Evolutionary conservation across 2,329 filamentous ascomycete genomes (phyloP).

Genomic region (Venturia aucupariae): DNA sequence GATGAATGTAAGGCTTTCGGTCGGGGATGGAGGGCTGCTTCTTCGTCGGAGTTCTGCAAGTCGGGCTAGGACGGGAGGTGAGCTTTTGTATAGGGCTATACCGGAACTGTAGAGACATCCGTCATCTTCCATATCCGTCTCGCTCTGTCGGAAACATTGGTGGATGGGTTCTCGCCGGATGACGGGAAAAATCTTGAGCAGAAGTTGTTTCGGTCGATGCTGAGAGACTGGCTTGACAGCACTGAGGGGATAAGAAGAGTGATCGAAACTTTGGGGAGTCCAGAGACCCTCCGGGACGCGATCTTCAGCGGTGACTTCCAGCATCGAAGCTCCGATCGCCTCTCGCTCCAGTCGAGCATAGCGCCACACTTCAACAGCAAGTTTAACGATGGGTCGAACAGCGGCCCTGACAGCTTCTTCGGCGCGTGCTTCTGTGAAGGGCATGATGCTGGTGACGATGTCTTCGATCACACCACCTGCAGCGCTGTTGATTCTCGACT

Average conservation of each 20-base stretch:
- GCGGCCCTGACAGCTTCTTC: constrained; percentile 42
- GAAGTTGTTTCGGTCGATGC: constrained; percentile 21
- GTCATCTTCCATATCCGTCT: constrained; percentile 35
- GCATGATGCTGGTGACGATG: constrained; percentile 45
- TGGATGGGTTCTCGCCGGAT: constrained; percentile 44
- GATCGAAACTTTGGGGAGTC: constrained; percentile 27
- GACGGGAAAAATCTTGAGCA: constrained; percentile 44
- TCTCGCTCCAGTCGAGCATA: constrained; percentile 49
- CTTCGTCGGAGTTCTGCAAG: neutral
- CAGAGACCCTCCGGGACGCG: constrained; percentile 27
- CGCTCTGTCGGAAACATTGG: constrained; percentile 31
- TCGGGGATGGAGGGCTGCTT: neutral
- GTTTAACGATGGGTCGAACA: constrained; percentile 47
- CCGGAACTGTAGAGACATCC: constrained; percentile 43
- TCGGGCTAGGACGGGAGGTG: neutral
- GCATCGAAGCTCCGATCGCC: constrained; percentile 44
- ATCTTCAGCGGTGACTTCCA: constrained; percentile 27
- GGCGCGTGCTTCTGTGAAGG: constrained; percentile 29
- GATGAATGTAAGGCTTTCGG: neutral
- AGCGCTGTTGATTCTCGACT: constrained; percentile 46
- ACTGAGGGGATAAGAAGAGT: constrained; percentile 15
- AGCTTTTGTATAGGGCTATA: constrained; percentile 33
- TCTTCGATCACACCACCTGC: constrained; percentile 48
- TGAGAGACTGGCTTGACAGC: neutral
- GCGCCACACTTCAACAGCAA: constrained; percentile 50